A percentile compares a stretch with the other conserved stretches of the same genome.
These are phyloP conservation scores for Geotrichum restrictum DNA, from an alignment of 1,139 yeast genomes.

Conservation along the genomic window DNA sequence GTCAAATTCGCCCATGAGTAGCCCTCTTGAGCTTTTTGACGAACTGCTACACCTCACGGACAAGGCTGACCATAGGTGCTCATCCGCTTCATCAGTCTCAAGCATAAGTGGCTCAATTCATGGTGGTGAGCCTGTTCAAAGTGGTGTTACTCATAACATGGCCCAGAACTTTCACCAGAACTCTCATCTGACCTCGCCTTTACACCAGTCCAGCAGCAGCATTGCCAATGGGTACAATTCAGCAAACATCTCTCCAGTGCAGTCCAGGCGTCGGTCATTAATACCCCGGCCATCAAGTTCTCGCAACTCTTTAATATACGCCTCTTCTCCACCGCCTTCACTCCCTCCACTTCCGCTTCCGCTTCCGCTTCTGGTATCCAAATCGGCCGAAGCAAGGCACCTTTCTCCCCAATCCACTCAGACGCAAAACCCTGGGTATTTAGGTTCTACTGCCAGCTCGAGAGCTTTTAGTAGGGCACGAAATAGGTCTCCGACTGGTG, in stretches of 20 bases:
- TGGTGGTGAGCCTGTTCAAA: neutral
- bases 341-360: neutral
- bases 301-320: neutral
- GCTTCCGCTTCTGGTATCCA: neutral
- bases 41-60: neutral
- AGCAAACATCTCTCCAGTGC: neutral
- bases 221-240: constrained; percentile 1
- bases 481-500: neutral
- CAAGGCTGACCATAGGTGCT: neutral
- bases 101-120: neutral
- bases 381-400: too few species aligned
- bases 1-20: neutral
- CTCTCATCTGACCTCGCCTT: neutral
- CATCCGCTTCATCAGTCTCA: neutral
- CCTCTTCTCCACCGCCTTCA: neutral
- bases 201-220: neutral
- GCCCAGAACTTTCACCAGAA: neutral
- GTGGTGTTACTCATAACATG: neutral
- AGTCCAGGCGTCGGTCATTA: neutral
- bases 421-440: constrained; percentile 9
- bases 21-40: neutral
- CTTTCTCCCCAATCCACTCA: neutral
- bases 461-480: neutral
- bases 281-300: neutral
- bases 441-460: constrained; percentile 14